phyloP scores from a whole-genome alignment of 306 rosid species.

The Cajanus cajan region DNA sequence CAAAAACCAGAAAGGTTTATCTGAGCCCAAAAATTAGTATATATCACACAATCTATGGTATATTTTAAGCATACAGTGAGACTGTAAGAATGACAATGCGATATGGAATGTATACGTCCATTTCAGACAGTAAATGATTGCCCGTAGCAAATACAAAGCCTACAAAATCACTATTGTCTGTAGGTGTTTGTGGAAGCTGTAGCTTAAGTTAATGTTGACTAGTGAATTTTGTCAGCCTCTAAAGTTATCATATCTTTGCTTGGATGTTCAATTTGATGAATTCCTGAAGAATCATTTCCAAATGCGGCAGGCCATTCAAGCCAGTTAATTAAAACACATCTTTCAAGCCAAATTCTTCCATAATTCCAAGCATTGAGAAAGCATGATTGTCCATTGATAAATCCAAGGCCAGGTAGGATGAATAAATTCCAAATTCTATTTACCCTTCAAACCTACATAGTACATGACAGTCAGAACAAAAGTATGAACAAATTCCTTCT shows the following conservation, averaged over 20 bases:
- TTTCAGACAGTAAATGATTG: not conserved
- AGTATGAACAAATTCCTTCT: not conserved
- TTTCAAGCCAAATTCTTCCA: constrained; percentile 4
- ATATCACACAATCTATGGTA: not conserved
- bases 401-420: not conserved
- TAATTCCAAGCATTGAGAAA: not conserved
- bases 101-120: not conserved
- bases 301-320: not conserved
- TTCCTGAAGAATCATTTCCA: constrained; percentile 7
- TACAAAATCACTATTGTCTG: too few relatives aligned
- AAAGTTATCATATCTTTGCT: not conserved
- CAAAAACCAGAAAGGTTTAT: not conserved
- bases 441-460: not conserved
- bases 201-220: not conserved
- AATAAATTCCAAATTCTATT: not conserved
- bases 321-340: constrained; percentile 9
- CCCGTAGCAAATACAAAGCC: not conserved
- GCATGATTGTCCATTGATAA: constrained; percentile 3
- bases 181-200: not conserved
- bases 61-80: not conserved
- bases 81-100: not conserved
- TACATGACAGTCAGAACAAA: not conserved
- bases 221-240: not conserved
- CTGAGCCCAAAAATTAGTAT: not conserved
- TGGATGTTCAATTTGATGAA: not conserved